Base-by-base conservation (phyloP, 2,329 filamentous ascomycete genomes). In the Zymoseptoria pseudotritici region DNA sequence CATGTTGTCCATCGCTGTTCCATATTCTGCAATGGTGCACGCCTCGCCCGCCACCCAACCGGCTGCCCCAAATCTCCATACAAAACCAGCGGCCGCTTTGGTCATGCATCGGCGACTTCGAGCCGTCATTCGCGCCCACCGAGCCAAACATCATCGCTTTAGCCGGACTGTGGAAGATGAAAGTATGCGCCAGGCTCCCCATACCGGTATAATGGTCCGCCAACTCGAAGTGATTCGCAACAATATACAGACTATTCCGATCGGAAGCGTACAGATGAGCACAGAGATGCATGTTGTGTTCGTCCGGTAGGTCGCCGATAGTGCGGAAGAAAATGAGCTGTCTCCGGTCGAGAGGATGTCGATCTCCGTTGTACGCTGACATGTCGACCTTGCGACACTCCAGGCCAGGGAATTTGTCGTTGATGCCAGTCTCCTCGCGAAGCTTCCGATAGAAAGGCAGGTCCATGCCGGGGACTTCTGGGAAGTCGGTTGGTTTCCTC, bases 231-330 rank as follows among this genome's bases (percentile, higher is more conserved):
- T 81, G 77, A 21, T 80, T 80, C 2, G 79, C 74, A 2, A 83
- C 76, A 52, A 83, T 70, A 68, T 80, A 79, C 11, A 84, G 70
- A 19, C 79, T 80, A 59, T 84, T 84, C 22, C 79, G 77, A 64
- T 84, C 83, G 36, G 79, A 81, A 0, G 82, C 79, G 65, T 83
- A 85, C 51, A 84, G 72, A 68, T 85, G 83, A 2, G 81, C 82
- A 64, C 80, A 82, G 0, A 81, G 78, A 63, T 84, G 82, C 19
- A 85, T 69, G 63, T 85, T 85, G 31, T 80, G 72, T 61, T 76
- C 69, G 60, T 66, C 29, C 4, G 72, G 67, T 46, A 75, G 63
- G 2, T 67, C 61, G 13, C 78, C 79, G 22, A 78, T 73, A 0
- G 79, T 67, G 2, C 74, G 71, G 64, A 82, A 82, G 58, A 78